Percentiles rank a stretch among this genome's conserved stretches.
Evolutionary conservation across 345 rosid species (phyloP).

Genomic region (Syzygium aromaticum): DNA sequence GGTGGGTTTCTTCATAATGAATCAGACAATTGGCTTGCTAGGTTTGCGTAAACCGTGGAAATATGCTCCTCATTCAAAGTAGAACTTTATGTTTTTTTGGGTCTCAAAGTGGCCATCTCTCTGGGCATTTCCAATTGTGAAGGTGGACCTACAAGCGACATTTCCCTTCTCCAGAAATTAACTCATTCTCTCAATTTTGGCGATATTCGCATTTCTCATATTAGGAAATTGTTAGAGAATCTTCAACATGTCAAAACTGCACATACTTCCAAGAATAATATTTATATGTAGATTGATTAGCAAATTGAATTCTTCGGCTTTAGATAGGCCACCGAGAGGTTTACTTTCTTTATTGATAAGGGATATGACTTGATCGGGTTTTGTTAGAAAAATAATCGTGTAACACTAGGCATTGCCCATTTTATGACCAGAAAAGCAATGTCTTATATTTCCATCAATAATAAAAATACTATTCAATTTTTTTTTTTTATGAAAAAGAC

Average conservation of each 20-base stretch:
- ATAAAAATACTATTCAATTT: too few species aligned
- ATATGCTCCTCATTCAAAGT: neutral
- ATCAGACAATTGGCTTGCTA: neutral
- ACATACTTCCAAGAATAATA: neutral
- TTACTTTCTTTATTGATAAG: neutral
- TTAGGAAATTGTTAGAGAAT: rapidly evolving
- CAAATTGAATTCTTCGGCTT: neutral
- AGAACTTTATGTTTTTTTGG: neutral
- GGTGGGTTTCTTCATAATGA: neutral
- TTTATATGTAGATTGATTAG: neutral
- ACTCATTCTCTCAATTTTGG: neutral
- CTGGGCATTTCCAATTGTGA: neutral
- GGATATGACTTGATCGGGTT: rapidly evolving
- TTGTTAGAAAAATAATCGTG: neutral
- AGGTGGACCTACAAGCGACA: neutral
- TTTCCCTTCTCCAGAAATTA: neutral
- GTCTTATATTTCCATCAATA: neutral
- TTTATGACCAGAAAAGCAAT: neutral
- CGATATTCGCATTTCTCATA: neutral
- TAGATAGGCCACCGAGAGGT: rapidly evolving
- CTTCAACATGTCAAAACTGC: neutral
- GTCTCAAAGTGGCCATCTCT: neutral
- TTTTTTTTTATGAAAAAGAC: neutral
- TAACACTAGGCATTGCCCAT: neutral
- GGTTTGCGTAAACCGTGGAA: rapidly evolving